These are phyloP conservation scores for Penicillium sp. DNA, from an alignment of 2,329 filamentous ascomycete genomes.

Conservation along the genomic window DNA sequence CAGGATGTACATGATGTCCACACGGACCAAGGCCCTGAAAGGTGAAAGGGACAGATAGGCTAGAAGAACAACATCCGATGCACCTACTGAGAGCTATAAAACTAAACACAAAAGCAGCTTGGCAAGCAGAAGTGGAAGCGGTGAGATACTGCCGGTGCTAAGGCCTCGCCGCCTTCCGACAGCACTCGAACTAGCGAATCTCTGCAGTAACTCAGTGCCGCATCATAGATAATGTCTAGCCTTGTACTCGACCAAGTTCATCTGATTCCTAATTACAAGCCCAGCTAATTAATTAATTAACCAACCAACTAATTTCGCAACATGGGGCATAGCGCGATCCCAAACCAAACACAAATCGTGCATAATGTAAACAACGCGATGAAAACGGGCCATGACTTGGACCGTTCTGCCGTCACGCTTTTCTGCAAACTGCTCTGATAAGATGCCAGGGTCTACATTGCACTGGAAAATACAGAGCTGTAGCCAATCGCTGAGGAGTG, in stretches of 20 bases:
- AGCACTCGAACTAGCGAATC: too few species aligned
- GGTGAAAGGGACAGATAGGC: too few species aligned
- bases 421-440: neutral
- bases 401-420: neutral
- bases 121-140: too few species aligned
- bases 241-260: neutral
- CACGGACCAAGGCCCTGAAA: too few species aligned
- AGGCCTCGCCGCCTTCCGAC: too few species aligned
- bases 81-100: too few species aligned
- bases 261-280: neutral
- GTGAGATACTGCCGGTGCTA: too few species aligned
- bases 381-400: neutral
- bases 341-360: neutral
- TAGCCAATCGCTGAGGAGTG: conserved; percentile 2
- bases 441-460: neutral
- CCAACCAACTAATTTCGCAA: neutral
- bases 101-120: too few species aligned
- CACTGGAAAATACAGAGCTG: neutral
- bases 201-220: too few species aligned
- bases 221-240: too few species aligned
- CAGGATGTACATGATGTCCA: too few species aligned
- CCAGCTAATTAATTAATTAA: neutral
- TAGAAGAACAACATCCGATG: too few species aligned
- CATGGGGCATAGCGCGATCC: neutral
- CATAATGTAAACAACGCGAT: neutral